Percentiles rank a stretch among this genome's conserved stretches.
phyloP scores from a whole-genome alignment of 2,329 filamentous ascomycete genomes.

The Pseudogymnoascus sp. region DNA sequence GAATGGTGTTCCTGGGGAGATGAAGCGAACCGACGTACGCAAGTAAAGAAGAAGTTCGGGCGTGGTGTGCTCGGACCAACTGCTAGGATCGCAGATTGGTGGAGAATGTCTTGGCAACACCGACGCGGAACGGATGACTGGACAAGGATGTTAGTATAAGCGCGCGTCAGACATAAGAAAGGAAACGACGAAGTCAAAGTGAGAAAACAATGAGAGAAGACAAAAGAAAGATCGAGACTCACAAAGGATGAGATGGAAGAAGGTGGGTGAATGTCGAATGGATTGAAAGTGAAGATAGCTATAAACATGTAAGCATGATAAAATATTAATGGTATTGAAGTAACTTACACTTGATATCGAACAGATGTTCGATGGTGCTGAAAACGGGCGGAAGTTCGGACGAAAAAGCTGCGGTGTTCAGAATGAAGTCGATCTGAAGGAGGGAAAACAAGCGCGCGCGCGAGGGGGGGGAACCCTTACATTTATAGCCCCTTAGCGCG shows the following conservation, averaged over 20 bases:
- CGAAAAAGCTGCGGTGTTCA: neutral
- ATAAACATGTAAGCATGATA: neutral
- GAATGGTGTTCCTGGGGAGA: neutral
- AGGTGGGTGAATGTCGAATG: neutral
- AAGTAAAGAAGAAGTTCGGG: conserved; percentile 1
- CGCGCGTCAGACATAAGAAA: neutral
- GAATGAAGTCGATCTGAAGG: neutral
- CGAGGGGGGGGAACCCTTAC: neutral
- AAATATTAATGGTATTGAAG: neutral
- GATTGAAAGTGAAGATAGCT: neutral
- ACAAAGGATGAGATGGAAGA: neutral
- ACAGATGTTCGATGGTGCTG: neutral
- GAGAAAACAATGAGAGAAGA: neutral
- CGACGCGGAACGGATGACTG: neutral
- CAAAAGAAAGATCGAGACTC: neutral
- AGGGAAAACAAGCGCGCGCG: neutral
- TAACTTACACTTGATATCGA: neutral
- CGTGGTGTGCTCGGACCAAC: neutral
- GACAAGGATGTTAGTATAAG: conserved; percentile 3
- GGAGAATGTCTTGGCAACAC: conserved; percentile 7
- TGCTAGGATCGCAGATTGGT: conserved; percentile 4
- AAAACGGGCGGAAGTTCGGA: neutral
- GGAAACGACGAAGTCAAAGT: neutral
- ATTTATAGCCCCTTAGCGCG: neutral
- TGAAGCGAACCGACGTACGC: neutral